phyloP scores from a whole-genome alignment of 2,329 filamentous ascomycete genomes.

The Phialophora macrospora region DNA sequence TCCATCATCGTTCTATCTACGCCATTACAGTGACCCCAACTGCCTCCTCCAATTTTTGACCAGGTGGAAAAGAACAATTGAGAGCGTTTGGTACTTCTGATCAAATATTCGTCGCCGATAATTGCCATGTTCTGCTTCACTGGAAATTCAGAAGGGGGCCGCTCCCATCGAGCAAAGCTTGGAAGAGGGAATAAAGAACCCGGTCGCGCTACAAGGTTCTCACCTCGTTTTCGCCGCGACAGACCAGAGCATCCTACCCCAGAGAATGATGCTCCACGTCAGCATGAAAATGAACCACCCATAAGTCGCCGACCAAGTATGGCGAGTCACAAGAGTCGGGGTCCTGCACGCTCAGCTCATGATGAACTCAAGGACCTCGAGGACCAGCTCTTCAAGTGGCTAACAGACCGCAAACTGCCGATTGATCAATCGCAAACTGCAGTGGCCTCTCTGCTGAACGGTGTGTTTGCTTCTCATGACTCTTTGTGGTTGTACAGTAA shows the following conservation, averaged over 20 bases:
- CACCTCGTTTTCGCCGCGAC: neutral
- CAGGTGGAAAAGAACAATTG: neutral
- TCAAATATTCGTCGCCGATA: too few relatives aligned
- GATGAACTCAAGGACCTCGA: constrained; percentile 1
- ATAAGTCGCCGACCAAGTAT: neutral
- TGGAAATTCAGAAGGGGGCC: neutral
- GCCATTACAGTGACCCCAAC: neutral
- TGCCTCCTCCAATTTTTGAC: neutral
- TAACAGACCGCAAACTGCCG: neutral
- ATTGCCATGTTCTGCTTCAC: neutral
- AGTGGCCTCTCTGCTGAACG: neutral
- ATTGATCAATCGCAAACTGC: neutral
- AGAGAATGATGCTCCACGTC: neutral
- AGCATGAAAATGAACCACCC: neutral
- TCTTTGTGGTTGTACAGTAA: neutral
- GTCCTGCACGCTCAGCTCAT: neutral
- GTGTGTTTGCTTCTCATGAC: constrained; percentile 1
- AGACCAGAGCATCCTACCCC: neutral
- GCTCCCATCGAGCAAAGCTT: neutral
- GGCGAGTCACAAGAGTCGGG: neutral
- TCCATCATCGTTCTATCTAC: neutral
- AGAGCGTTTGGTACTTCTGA: neutral
- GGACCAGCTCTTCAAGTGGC: neutral
- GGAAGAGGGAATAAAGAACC: neutral
- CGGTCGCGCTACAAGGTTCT: neutral